Percentiles rank a stretch among this genome's conserved stretches.
Evolutionary conservation across 768 basidiomycete species (phyloP).

Genomic region (Boletus subcaerulescens): DNA sequence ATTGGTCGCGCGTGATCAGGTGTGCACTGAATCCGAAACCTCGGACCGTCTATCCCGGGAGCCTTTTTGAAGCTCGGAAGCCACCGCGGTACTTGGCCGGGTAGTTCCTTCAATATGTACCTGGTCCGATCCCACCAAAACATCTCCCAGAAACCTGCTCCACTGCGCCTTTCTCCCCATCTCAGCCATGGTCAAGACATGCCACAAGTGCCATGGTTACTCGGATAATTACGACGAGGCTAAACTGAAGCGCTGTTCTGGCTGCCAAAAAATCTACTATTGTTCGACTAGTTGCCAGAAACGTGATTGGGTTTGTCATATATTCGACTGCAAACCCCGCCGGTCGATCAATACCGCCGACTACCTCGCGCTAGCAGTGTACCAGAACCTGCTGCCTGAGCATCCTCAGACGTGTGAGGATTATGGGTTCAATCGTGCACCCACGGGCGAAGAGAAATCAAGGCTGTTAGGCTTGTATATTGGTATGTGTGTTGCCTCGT

Average conservation of each 20-base stretch:
- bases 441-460: background rate
- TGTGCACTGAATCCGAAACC: too few species aligned
- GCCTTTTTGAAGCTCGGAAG: background rate
- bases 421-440: constrained; percentile 1
- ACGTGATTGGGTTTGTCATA: background rate
- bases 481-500: background rate
- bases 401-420: background rate
- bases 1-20: too few species aligned
- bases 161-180: background rate
- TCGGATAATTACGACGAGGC: background rate
- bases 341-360: constrained; percentile 2
- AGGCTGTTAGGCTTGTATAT: background rate
- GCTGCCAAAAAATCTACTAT: constrained; percentile 1
- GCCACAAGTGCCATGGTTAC: background rate
- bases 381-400: background rate
- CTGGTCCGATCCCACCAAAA: too few species aligned
- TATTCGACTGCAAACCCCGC: constrained; percentile 6
- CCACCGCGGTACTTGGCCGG: background rate
- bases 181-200: background rate
- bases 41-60: too few species aligned
- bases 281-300: constrained; percentile 1
- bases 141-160: background rate
- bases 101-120: background rate
- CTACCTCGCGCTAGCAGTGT: background rate
- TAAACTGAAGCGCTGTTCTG: background rate